A percentile compares a stretch with the other conserved stretches of the same genome.
Evolutionary conservation across 345 rosid species (phyloP).

Genomic region (Geranium rotundifolium): DNA sequence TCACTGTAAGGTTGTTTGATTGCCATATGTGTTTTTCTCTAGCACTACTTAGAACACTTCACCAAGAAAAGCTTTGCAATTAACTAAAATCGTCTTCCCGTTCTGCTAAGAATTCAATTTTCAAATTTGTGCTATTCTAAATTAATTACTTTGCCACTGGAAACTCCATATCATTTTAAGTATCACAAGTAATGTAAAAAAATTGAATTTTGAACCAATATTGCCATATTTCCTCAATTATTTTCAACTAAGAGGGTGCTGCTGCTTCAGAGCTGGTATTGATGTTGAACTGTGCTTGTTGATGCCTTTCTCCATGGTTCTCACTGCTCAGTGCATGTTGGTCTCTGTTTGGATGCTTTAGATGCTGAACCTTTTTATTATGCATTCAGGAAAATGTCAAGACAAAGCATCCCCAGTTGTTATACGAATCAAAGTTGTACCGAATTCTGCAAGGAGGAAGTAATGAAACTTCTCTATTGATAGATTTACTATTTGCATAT

Average conservation of each 20-base stretch:
- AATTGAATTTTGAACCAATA: no score
- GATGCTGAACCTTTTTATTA: conserved; percentile 1
- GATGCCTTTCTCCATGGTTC: not conserved
- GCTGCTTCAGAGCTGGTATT: no score
- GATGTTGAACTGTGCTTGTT: not conserved
- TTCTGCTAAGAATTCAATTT: no score
- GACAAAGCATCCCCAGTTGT: conserved; percentile 92
- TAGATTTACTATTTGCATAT: not conserved
- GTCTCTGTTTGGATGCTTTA: conserved; percentile 9
- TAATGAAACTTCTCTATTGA: conserved; percentile 15
- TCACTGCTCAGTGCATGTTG: conserved; percentile 2
- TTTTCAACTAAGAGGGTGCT: no score
- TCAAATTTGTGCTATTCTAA: no score
- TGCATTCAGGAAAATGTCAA: conserved; percentile 69
- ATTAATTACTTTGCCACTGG: no score
- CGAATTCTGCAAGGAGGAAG: conserved; percentile 95
- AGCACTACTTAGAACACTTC: not conserved
- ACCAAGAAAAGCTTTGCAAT: no score
- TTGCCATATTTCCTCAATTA: no score
- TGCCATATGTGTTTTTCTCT: not conserved
- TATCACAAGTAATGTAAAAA: no score
- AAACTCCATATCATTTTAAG: no score
- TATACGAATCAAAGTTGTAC: conserved; percentile 81
- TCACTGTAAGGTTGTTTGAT: no score
- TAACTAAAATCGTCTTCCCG: no score